Evolutionary conservation across 1,284 basidiomycete genomes (phyloP).

Genomic region (Schizophyllum amplum): DNA sequence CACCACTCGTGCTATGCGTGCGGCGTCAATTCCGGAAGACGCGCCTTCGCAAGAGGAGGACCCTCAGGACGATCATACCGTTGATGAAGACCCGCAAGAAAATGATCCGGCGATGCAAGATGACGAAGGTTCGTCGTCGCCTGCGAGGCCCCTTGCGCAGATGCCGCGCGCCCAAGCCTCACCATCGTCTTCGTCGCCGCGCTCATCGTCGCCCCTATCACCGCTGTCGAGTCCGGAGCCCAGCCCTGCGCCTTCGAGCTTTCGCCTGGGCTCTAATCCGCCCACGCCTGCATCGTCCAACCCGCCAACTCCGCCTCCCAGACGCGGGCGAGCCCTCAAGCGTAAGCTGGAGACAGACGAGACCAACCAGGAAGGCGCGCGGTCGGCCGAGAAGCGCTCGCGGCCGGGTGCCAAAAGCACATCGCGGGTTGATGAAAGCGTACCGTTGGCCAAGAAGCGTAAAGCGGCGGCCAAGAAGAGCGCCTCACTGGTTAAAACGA

Average conservation of each 20-base stretch:
- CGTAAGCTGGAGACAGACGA: not conserved
- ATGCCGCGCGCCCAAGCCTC: not conserved
- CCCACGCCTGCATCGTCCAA: not conserved
- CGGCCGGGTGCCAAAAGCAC: too few species aligned
- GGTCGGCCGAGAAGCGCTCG: too few species aligned
- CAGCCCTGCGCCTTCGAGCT: not conserved
- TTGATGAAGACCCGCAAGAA: too few species aligned
- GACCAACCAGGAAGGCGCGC: not conserved
- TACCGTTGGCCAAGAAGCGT: too few species aligned
- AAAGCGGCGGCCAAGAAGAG: too few species aligned
- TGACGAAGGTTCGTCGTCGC: too few species aligned
- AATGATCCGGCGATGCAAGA: too few species aligned
- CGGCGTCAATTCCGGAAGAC: not conserved
- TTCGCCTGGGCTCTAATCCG: too few species aligned
- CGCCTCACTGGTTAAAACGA: not conserved
- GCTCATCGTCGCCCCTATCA: not conserved
- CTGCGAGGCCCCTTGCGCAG: not conserved
- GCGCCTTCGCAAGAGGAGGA: not conserved
- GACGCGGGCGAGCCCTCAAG: not conserved
- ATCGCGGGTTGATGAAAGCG: too few species aligned
- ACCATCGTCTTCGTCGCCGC: not conserved
- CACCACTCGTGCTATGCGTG: too few species aligned
- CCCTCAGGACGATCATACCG: not conserved
- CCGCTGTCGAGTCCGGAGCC: not conserved
- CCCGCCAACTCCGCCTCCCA: not conserved